Conservation (phyloP, 805 yeast genomes). For the Barnettozyma pratensis region DNA sequence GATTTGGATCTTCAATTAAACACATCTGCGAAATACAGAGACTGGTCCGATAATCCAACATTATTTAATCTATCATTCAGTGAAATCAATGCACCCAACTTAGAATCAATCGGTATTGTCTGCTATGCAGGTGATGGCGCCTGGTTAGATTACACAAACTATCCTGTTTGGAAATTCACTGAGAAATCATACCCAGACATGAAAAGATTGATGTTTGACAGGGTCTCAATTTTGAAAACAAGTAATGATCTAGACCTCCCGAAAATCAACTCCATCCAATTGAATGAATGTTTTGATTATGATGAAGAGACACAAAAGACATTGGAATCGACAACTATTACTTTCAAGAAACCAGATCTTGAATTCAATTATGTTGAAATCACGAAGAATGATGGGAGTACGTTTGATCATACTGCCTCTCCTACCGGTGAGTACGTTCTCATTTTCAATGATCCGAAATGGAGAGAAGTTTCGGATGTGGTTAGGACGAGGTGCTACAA, state of each 20-base stretch:
- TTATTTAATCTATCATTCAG: background rate
- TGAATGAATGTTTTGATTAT: background rate
- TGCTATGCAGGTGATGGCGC: background rate
- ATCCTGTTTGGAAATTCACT: background rate
- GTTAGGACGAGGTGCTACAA: background rate
- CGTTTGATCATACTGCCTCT: background rate
- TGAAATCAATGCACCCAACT: slow-evolving; percentile 1
- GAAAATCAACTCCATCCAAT: background rate
- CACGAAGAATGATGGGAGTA: background rate
- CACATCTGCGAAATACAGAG: background rate
- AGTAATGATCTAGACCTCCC: background rate
- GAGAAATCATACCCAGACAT: background rate
- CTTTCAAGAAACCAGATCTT: background rate
- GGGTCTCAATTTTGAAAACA: background rate
- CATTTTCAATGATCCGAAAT: background rate
- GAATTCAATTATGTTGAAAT: background rate
- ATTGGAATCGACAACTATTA: background rate
- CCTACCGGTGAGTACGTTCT: background rate
- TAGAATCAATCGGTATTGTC: background rate
- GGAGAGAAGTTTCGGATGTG: background rate
- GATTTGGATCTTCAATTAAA: background rate
- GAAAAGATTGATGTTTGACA: background rate
- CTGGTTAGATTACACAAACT: background rate
- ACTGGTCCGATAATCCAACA: background rate
- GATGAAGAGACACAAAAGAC: background rate